phyloP scores from a whole-genome alignment of 106 monocot species.

The Narthecium ossifragum region DNA sequence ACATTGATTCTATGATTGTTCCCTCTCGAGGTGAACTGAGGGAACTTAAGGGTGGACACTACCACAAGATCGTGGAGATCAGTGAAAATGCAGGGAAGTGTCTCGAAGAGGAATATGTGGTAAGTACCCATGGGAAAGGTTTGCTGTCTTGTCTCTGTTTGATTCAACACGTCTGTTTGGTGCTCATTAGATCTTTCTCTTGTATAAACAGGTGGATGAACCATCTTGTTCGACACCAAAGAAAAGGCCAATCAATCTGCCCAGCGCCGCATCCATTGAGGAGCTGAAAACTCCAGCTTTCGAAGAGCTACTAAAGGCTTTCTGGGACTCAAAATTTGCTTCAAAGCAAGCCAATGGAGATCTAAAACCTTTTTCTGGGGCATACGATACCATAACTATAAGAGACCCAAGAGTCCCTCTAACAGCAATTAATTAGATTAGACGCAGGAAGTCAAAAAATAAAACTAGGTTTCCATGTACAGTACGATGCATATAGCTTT shows the following conservation, averaged over 20 bases:
- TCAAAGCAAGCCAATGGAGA: slow-evolving; percentile 25
- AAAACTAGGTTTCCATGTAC: slow-evolving; percentile 1
- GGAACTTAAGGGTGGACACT: slow-evolving; percentile 28
- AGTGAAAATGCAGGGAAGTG: slow-evolving; percentile 29
- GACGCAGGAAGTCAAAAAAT: background rate
- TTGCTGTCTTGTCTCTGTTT: background rate
- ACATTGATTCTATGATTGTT: slow-evolving; percentile 16
- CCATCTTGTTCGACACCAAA: slow-evolving; percentile 39
- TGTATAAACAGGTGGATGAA: slow-evolving; percentile 25
- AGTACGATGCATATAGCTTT: background rate
- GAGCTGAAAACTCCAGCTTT: slow-evolving; percentile 34
- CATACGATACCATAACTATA: slow-evolving; percentile 13
- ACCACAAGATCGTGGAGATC: slow-evolving; percentile 27
- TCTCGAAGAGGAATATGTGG: slow-evolving; percentile 29
- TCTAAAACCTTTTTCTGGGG: slow-evolving; percentile 11
- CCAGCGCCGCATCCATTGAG: slow-evolving; percentile 29
- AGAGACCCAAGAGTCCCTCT: slow-evolving; percentile 38
- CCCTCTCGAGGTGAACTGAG: slow-evolving; percentile 24
- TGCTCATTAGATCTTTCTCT: background rate
- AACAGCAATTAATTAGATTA: slow-evolving; percentile 23
- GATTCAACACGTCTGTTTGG: background rate
- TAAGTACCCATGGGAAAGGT: slow-evolving; percentile 7
- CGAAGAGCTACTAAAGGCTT: slow-evolving; percentile 34
- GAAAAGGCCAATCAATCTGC: slow-evolving; percentile 20
- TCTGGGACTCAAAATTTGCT: slow-evolving; percentile 24